phyloP scores from a whole-genome alignment of 176 grass and related monocot genomes.

The Phoenix roebelenii region DNA sequence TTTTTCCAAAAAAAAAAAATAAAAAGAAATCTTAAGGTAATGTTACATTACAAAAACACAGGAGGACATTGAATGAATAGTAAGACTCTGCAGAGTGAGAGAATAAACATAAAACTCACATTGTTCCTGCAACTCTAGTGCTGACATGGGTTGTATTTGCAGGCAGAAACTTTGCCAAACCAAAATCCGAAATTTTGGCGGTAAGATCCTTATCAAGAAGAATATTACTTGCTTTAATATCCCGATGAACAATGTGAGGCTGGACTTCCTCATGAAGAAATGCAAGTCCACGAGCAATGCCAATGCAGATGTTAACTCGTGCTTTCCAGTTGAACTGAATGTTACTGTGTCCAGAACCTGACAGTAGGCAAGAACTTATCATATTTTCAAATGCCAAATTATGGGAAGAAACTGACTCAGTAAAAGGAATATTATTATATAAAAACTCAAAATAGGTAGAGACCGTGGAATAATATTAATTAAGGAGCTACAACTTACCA shows the following conservation, averaged over 20 bases:
- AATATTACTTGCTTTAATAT: constrained; percentile 97
- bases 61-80: too few species aligned
- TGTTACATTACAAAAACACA: too few species aligned
- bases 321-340: constrained; percentile 62
- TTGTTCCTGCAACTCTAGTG: constrained; percentile 87
- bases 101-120: constrained; percentile 23
- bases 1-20: too few species aligned
- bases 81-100: background rate
- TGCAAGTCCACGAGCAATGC: constrained; percentile 63
- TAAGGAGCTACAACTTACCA: constrained; percentile 22
- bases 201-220: constrained; percentile 72
- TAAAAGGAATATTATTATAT: too few species aligned
- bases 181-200: constrained; percentile 82
- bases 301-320: constrained; percentile 67
- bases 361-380: constrained; percentile 5
- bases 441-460: background rate
- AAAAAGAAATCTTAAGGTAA: too few species aligned
- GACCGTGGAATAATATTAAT: background rate
- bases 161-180: constrained; percentile 65
- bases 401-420: too few species aligned
- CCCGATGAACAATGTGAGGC: constrained; percentile 68
- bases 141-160: constrained; percentile 75
- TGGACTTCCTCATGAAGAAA: constrained; percentile 78
- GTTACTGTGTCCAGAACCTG: constrained; percentile 44
- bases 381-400: too few species aligned